These are phyloP conservation scores for Phyllosticta citriasiana DNA, from an alignment of 2,329 filamentous ascomycete species.

Conservation along the genomic window DNA sequence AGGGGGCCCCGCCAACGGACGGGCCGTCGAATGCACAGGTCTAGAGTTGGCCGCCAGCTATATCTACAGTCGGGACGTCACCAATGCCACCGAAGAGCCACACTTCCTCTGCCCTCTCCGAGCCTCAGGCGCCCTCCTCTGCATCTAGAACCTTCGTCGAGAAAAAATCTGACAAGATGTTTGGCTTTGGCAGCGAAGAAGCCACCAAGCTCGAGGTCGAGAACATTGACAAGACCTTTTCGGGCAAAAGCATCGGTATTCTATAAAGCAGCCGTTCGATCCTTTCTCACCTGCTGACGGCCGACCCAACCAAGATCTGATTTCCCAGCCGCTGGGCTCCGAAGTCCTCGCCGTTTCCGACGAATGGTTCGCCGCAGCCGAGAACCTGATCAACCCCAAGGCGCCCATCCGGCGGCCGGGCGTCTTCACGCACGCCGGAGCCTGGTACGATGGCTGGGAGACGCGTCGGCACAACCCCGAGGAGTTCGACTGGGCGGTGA, in stretches of 20 bases:
- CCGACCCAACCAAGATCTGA: constrained; percentile 35
- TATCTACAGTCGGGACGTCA: not conserved
- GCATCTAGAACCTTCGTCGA: not conserved
- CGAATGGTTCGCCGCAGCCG: constrained; percentile 51
- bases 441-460: constrained; percentile 58
- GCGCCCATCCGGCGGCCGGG: constrained; percentile 47
- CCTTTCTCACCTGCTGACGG: not conserved
- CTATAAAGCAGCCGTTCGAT: not conserved
- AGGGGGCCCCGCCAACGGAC: not conserved
- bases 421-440: constrained; percentile 49
- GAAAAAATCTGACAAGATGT: not conserved
- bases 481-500: constrained; percentile 50
- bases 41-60: not conserved
- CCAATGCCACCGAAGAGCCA: not conserved
- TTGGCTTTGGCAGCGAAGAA: constrained; percentile 4
- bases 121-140: not conserved
- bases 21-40: not conserved
- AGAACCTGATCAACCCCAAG: constrained; percentile 49
- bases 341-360: constrained; percentile 47
- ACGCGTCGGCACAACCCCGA: constrained; percentile 50
- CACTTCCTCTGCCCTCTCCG: not conserved
- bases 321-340: constrained; percentile 42
- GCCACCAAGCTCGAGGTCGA: not conserved
- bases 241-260: constrained; percentile 8
- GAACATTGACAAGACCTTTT: constrained; percentile 5